These are phyloP conservation scores for Sanchytrium tribonematis DNA, from an alignment of 371 early-diverging fungal species.

Conservation along the genomic window DNA sequence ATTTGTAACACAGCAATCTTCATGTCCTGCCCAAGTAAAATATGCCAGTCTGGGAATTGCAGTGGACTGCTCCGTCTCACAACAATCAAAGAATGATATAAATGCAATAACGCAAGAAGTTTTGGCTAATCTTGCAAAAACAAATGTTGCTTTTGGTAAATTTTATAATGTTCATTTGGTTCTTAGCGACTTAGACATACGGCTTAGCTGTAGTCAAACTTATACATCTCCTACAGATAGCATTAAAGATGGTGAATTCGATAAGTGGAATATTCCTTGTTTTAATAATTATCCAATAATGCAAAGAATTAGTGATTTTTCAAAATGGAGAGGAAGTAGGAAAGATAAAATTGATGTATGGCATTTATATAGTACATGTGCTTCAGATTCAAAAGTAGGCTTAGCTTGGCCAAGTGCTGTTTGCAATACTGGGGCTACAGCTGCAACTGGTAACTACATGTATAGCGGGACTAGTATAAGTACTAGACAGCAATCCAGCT, in stretches of 20 bases:
- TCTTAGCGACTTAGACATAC: not conserved
- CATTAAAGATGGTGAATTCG: not conserved
- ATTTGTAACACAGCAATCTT: not conserved
- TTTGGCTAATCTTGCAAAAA: not conserved
- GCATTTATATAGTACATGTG: constrained; percentile 72
- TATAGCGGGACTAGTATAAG: constrained; percentile 61
- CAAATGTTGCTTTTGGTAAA: not conserved
- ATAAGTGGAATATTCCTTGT: constrained; percentile 16
- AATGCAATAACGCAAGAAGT: not conserved
- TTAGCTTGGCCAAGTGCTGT: constrained; percentile 63
- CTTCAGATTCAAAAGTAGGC: constrained; percentile 54
- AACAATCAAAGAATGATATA: not conserved
- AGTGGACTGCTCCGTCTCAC: not conserved
- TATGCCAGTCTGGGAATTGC: not conserved
- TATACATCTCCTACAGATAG: not conserved
- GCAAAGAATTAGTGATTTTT: constrained; percentile 56
- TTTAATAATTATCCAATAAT: constrained; percentile 33
- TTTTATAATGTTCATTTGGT: not conserved
- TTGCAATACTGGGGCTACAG: constrained; percentile 23
- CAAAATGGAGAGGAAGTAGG: constrained; percentile 48
- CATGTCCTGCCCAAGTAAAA: not conserved
- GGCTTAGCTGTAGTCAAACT: not conserved
- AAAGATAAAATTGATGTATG: constrained; percentile 55
- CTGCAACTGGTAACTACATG: constrained; percentile 8
- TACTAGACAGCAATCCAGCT: constrained; percentile 45